These are phyloP conservation scores for Mortierella sp. DNA, from an alignment of 371 early-diverging fungal genomes.

Conservation along the genomic window DNA sequence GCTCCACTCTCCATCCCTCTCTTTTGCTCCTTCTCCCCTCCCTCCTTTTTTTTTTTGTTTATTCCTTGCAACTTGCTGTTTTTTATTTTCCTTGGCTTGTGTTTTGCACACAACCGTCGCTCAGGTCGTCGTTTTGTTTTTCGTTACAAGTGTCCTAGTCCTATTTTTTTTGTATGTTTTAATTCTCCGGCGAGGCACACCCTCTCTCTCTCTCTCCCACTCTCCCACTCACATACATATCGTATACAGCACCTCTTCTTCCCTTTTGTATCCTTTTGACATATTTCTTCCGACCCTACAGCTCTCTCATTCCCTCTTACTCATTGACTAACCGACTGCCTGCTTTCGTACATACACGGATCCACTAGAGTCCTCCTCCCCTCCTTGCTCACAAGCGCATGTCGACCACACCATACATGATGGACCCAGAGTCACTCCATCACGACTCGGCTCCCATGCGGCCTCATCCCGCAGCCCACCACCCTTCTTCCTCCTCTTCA, in stretches of 20 bases:
- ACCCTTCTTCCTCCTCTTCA: background rate
- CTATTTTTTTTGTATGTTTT: background rate
- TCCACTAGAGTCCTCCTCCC: background rate
- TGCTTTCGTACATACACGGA: background rate
- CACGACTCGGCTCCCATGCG: slow-evolving; percentile 37
- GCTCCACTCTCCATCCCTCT: background rate
- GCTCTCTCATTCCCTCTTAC: background rate
- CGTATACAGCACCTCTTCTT: background rate
- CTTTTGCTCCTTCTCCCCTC: background rate
- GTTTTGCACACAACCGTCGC: background rate
- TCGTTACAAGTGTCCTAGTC: background rate
- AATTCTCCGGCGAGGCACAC: slow-evolving; percentile 16
- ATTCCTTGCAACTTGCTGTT: background rate
- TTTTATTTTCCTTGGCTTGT: background rate
- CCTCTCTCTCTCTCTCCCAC: background rate
- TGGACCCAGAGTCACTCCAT: slow-evolving; percentile 44
- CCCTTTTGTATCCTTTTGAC: background rate
- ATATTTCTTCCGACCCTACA: background rate
- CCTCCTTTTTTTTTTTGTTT: slow-evolving; percentile 6
- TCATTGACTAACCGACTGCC: background rate
- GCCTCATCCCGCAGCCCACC: slow-evolving; percentile 18
- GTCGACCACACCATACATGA: slow-evolving; percentile 31
- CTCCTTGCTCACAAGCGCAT: background rate
- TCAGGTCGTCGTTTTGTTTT: background rate
- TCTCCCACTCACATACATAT: background rate